Base-by-base conservation (phyloP, 495 filamentous ascomycete genomes). In the Aspergillus bridgeri region DNA sequence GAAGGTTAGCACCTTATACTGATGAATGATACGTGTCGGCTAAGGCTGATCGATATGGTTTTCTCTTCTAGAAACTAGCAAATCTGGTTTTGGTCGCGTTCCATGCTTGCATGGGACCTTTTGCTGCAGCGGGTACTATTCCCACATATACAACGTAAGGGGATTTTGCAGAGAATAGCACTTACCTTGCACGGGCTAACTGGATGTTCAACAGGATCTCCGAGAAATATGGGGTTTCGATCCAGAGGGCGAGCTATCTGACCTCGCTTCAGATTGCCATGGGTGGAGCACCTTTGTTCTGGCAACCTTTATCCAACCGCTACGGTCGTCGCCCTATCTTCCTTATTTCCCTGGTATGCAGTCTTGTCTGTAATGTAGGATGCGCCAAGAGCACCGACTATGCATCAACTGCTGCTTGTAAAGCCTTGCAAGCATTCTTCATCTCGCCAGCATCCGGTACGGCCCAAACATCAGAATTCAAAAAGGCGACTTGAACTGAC, bases 291-390 rank as follows among this genome's bases (percentile, higher is more conserved):
- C 81, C 81, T 0, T 58, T 83, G 1, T 71, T 83, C 54, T 82
- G 81, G 77, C 77, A 79, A n/a, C 83, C 83, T 0, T 51, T 85
- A n/a, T 79, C 82, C 6, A 81, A 82, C 53, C 70, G 80, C 9
- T 85, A 69, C 54, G 82, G 83, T 4, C 74, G 81, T n/a, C 77
- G 82, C 3, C 79, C 78, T 5, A 71, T 82, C 29, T 76, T 82
- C 29, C 67, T 85, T 7, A 38, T 82, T 6, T 82, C 80, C 6
- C 64, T 76, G 1, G 53, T 80, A 9, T 66, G 72, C 42, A 74
- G 76, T 58, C 60, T 76, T 2, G 65, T 78, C 2, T 76, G 75
- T 51, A 80, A 80, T 18, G 65, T 75, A 17, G 77, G 75, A 22
- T 82, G 80, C 42, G 77, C 75, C 1, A 67, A 72, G 42, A 73